Evolutionary conservation across 768 basidiomycete genomes (phyloP).

Genomic region (Termitomyces sp.): DNA sequence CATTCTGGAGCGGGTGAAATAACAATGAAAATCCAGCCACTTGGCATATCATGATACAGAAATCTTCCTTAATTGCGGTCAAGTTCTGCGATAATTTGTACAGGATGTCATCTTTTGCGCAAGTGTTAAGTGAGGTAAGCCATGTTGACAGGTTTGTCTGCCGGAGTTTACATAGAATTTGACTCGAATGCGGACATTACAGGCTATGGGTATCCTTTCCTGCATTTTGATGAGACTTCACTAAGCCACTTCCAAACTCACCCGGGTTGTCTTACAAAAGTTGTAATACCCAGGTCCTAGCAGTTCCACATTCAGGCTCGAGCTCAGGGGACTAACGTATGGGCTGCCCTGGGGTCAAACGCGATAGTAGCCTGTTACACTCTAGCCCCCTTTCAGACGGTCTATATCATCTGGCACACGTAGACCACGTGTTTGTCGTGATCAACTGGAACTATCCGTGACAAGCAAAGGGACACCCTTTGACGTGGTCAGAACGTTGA

Average conservation of each 20-base stretch:
- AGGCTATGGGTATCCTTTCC: neutral
- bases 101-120: neutral
- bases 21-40: neutral
- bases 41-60: neutral
- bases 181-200: neutral
- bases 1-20: neutral
- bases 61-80: neutral
- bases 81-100: neutral
- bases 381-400: too few species aligned
- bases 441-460: neutral
- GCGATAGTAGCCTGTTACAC: too few species aligned
- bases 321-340: too few species aligned
- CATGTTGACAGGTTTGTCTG: neutral
- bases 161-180: too few species aligned
- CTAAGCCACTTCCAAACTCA: neutral
- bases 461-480: neutral
- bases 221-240: neutral
- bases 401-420: too few species aligned
- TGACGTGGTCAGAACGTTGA: neutral
- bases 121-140: neutral
- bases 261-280: neutral
- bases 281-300: neutral
- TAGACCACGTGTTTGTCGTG: neutral
- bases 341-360: too few species aligned
- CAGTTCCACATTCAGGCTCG: too few species aligned